Evolutionary conservation across 306 rosid genomes (phyloP).

Genomic region (Carpinus viminea): DNA sequence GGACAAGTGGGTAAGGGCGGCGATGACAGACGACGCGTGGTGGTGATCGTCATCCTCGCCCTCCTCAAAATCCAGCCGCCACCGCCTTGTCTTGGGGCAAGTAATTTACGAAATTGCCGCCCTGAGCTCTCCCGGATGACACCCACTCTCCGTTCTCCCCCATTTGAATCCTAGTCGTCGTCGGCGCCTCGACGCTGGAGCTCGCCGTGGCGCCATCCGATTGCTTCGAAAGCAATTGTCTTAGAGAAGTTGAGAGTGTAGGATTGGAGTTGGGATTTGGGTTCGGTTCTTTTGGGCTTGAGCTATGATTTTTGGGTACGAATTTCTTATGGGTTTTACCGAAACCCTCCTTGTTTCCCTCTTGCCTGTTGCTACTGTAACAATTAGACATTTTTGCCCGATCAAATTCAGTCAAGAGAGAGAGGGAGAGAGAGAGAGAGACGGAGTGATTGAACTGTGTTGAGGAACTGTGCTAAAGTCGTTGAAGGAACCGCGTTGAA

Average conservation of each 20-base stretch:
- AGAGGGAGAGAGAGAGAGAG: too few relatives aligned
- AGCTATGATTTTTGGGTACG: constrained; percentile 56
- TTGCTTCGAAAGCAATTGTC: constrained; percentile 46
- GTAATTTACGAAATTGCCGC: constrained; percentile 72
- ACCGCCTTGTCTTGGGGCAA: constrained; percentile 95
- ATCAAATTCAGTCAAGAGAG: constrained; percentile 13
- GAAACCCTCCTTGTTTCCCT: constrained; percentile 59
- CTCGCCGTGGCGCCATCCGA: constrained; percentile 31
- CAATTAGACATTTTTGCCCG: constrained; percentile 56
- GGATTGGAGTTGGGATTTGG: constrained; percentile 41
- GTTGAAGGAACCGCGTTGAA: too few relatives aligned
- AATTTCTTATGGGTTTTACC: constrained; percentile 54
- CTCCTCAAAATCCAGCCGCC: too few relatives aligned
- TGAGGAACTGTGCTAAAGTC: too few relatives aligned
- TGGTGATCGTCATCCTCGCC: too few relatives aligned
- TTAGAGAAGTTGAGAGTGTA: constrained; percentile 67
- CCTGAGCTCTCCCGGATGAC: constrained; percentile 35
- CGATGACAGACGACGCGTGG: too few relatives aligned
- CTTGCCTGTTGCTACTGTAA: constrained; percentile 38
- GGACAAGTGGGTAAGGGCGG: too few relatives aligned
- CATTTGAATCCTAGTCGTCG: constrained; percentile 38
- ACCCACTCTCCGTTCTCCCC: constrained; percentile 48
- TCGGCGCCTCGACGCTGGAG: constrained; percentile 10
- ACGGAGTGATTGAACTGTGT: too few relatives aligned
- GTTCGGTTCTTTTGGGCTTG: constrained; percentile 26